Conservation (phyloP, 805 yeast species). For the Schwanniomyces sp. region DNA sequence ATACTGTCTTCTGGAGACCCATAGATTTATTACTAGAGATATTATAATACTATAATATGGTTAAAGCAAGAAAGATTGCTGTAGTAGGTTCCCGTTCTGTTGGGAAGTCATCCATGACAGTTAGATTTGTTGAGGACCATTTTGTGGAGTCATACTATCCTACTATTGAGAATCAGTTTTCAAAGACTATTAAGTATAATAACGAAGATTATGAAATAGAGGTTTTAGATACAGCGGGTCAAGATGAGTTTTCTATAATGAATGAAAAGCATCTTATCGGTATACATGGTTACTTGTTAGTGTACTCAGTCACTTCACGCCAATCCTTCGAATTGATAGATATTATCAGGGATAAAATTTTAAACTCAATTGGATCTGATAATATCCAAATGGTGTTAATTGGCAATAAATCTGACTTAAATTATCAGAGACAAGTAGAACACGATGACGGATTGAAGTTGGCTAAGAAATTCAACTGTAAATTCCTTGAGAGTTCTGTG, state of each 20-base stretch:
- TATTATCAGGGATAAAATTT: slow-evolving; percentile 78
- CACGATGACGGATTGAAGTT: slow-evolving; percentile 50
- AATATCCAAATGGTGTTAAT: slow-evolving; percentile 51
- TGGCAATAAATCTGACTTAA: slow-evolving; percentile 75
- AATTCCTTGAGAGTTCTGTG: slow-evolving; percentile 50
- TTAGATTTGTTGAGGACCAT: slow-evolving; percentile 83
- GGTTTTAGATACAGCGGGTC: slow-evolving; percentile 90
- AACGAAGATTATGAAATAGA: slow-evolving; percentile 79
- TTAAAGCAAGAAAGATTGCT: slow-evolving; percentile 71
- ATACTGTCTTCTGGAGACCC: background rate
- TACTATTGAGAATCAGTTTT: slow-evolving; percentile 83
- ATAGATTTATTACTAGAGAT: background rate
- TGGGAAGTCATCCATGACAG: slow-evolving; percentile 83
- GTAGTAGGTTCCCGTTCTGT: slow-evolving; percentile 87
- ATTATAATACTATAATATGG: slow-evolving; percentile 18
- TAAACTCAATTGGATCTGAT: slow-evolving; percentile 60
- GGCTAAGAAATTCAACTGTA: slow-evolving; percentile 45
- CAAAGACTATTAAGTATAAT: slow-evolving; percentile 64
- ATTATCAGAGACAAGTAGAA: slow-evolving; percentile 59
- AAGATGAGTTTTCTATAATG: slow-evolving; percentile 82
- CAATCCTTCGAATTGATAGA: slow-evolving; percentile 76
- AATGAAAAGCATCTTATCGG: slow-evolving; percentile 78
- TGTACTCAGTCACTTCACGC: slow-evolving; percentile 78
- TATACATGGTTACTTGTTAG: slow-evolving; percentile 78
- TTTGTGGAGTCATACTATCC: slow-evolving; percentile 90